Percentiles rank a stretch among this genome's conserved stretches.
Evolutionary conservation across 164 flowering plant species (phyloP).

Genomic region (Nymphaea colorata): DNA sequence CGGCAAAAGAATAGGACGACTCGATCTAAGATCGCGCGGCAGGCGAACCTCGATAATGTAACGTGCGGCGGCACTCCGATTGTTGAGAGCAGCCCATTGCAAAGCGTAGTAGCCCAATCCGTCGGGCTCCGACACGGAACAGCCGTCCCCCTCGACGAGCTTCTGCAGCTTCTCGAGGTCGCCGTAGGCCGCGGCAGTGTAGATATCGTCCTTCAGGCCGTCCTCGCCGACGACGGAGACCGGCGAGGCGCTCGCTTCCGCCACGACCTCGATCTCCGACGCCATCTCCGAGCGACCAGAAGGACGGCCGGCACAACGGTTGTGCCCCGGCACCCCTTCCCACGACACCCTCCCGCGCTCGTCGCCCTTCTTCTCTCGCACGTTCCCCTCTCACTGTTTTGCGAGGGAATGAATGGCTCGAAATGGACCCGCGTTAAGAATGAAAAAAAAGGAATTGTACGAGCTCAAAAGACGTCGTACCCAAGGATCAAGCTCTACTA

Average conservation of each 20-base stretch:
- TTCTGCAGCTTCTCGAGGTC: slow-evolving; percentile 91
- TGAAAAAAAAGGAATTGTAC: too few relatives aligned
- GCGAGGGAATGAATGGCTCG: too few relatives aligned
- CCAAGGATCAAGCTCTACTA: too few relatives aligned
- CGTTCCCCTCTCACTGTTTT: too few relatives aligned
- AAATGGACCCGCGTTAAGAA: too few relatives aligned
- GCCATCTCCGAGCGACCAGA: slow-evolving; percentile 33
- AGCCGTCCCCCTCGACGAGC: slow-evolving; percentile 80
- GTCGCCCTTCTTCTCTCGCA: too few relatives aligned
- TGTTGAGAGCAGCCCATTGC: slow-evolving; percentile 96
- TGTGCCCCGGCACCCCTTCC: too few relatives aligned
- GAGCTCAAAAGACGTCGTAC: too few relatives aligned
- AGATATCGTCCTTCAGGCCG: slow-evolving; percentile 58
- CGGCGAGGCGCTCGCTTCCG: slow-evolving; percentile 19
- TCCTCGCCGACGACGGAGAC: slow-evolving; percentile 28
- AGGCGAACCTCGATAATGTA: slow-evolving; percentile 67
- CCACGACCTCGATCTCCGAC: slow-evolving; percentile 41
- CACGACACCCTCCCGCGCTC: too few relatives aligned
- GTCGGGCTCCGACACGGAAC: slow-evolving; percentile 83
- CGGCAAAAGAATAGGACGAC: too few relatives aligned
- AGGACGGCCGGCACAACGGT: too few relatives aligned
- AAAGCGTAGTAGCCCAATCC: slow-evolving; percentile 76
- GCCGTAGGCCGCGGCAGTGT: slow-evolving; percentile 94
- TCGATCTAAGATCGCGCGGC: too few relatives aligned
- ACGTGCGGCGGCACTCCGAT: slow-evolving; percentile 85